These are phyloP conservation scores for Penicillium flavigenum DNA, from an alignment of 495 filamentous ascomycete species.

Conservation along the genomic window DNA sequence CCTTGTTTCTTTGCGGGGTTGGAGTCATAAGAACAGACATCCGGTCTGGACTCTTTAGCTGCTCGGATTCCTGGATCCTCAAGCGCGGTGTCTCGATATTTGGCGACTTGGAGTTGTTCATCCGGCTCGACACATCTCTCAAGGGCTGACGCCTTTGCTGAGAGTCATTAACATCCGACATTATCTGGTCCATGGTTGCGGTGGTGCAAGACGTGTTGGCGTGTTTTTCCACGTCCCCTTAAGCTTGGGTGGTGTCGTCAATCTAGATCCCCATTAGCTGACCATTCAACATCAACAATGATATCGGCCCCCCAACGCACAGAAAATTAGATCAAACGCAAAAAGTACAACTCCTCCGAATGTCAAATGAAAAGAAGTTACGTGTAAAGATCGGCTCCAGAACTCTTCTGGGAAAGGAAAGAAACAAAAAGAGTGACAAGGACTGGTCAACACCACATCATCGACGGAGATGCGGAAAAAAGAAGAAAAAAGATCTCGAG, in stretches of 20 bases:
- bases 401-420: slow-evolving; percentile 1
- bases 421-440: slow-evolving; percentile 6
- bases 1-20: slow-evolving; percentile 39
- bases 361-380: not conserved
- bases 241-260: not conserved
- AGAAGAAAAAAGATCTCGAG: not conserved
- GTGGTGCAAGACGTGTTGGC: not conserved
- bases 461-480: not conserved
- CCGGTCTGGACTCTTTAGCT: slow-evolving; percentile 33
- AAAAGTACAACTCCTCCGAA: not conserved
- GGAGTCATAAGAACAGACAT: slow-evolving; percentile 42
- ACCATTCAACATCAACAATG: not conserved
- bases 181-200: slow-evolving; percentile 20
- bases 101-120: slow-evolving; percentile 41
- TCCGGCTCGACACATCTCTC: slow-evolving; percentile 46
- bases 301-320: slow-evolving; percentile 3
- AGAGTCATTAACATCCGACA: slow-evolving; percentile 23
- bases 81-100: slow-evolving; percentile 27
- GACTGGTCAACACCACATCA: slow-evolving; percentile 8
- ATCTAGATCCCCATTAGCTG: slow-evolving; percentile 2
- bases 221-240: not conserved
- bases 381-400: slow-evolving; percentile 12
- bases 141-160: slow-evolving; percentile 47
- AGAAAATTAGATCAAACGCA: not conserved
- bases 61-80: slow-evolving; percentile 27